These are phyloP conservation scores for Malus hybrid DNA, from an alignment of 331 rosid genomes.

Conservation along the genomic window DNA sequence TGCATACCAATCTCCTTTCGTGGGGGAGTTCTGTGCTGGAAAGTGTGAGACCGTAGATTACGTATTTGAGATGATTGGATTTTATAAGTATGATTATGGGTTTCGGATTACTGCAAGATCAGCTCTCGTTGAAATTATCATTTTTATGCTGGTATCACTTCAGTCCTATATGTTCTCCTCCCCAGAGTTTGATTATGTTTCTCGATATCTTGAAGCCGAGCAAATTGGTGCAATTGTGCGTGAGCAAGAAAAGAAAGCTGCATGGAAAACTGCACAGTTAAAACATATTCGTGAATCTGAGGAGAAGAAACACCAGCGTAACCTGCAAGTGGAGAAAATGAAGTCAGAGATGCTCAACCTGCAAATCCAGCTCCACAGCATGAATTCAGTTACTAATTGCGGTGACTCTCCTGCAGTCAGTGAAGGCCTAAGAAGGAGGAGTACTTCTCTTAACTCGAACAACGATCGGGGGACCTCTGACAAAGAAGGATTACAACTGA, in stretches of 20 bases:
- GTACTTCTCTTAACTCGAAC: slow-evolving; percentile 44
- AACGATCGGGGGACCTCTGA: slow-evolving; percentile 40
- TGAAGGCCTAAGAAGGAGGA: slow-evolving; percentile 68
- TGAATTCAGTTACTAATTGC: slow-evolving; percentile 44
- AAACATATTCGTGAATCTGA: slow-evolving; percentile 76
- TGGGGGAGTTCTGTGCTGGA: slow-evolving; percentile 65
- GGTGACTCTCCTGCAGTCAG: slow-evolving; percentile 45
- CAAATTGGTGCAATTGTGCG: slow-evolving; percentile 95
- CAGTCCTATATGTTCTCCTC: slow-evolving; percentile 95
- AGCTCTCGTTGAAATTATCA: slow-evolving; percentile 90
- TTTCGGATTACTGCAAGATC: slow-evolving; percentile 98
- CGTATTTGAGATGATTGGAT: slow-evolving; percentile 80
- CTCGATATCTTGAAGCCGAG: slow-evolving; percentile 93
- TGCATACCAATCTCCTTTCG: slow-evolving; percentile 92
- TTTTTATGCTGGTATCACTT: slow-evolving; percentile 88
- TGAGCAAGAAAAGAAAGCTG: slow-evolving; percentile 97
- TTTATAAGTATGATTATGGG: slow-evolving; percentile 89
- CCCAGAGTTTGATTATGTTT: slow-evolving; percentile 79
- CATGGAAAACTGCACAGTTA: slow-evolving; percentile 92
- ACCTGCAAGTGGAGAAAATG: slow-evolving; percentile 98
- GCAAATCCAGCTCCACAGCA: slow-evolving; percentile 71
- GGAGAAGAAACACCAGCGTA: slow-evolving; percentile 73
- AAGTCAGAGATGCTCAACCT: slow-evolving; percentile 97
- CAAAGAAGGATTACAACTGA: slow-evolving; percentile 30
- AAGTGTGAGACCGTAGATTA: slow-evolving; percentile 60